phyloP scores from a whole-genome alignment of 2,329 filamentous ascomycete species.

The Penicillium sclerotigenum region DNA sequence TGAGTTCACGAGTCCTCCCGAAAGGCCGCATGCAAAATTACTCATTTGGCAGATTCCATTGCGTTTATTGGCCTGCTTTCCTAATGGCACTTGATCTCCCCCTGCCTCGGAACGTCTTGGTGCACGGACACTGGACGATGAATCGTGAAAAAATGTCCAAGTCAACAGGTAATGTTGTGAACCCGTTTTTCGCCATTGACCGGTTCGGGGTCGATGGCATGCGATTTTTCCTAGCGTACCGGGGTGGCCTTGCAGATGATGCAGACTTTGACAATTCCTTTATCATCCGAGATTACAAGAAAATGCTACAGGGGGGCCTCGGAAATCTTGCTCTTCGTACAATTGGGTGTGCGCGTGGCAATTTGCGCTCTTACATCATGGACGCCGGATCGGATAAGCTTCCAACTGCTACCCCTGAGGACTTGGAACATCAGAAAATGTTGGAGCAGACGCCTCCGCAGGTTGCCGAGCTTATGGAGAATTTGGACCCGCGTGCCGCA shows the following conservation, averaged over 20 bases:
- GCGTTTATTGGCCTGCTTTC: constrained; percentile 96
- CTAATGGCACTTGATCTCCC: constrained; percentile 83
- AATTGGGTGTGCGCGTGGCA: constrained; percentile 66
- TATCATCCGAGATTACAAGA: constrained; percentile 75
- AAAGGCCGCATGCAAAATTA: constrained; percentile 13
- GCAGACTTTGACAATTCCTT: constrained; percentile 78
- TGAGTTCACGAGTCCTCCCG: constrained; percentile 22
- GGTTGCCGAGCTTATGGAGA: constrained; percentile 58
- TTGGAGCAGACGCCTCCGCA: constrained; percentile 41
- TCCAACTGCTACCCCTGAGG: constrained; percentile 28
- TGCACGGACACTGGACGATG: constrained; percentile 95
- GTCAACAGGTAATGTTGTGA: constrained; percentile 89
- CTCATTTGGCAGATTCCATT: constrained; percentile 65
- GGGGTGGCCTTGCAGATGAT: constrained; percentile 74
- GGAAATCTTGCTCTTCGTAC: constrained; percentile 78
- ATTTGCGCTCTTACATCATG: constrained; percentile 58
- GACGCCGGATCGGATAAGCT: constrained; percentile 31
- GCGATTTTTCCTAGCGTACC: constrained; percentile 81
- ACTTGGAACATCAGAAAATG: constrained; percentile 38
- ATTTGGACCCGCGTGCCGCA: constrained; percentile 62
- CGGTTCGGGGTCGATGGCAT: constrained; percentile 84
- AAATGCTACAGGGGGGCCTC: constrained; percentile 69
- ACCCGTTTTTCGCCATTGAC: constrained; percentile 86
- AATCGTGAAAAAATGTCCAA: constrained; percentile 94
- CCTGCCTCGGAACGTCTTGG: constrained; percentile 73